Evolutionary conservation across 495 filamentous ascomycete genomes (phyloP).

Genomic region (Geoglossum glabrum): DNA sequence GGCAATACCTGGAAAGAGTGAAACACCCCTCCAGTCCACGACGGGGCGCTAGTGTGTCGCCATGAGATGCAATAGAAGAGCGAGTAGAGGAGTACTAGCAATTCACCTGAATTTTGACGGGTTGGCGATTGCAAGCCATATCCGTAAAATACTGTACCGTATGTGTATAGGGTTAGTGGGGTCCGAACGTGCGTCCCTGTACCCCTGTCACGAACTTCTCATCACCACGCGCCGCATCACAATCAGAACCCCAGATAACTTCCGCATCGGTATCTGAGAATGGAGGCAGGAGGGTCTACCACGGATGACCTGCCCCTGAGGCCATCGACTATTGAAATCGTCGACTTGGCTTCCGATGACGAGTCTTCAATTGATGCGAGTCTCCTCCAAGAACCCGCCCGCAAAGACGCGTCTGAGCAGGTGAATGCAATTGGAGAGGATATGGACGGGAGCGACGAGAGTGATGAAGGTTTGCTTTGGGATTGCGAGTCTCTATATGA

Average conservation of each 20-base stretch:
- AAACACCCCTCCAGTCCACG: too few relatives aligned
- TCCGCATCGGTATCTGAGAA: not conserved
- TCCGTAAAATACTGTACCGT: too few relatives aligned
- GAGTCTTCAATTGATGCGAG: not conserved
- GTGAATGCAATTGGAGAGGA: not conserved
- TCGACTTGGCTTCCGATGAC: not conserved
- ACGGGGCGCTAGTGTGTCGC: too few relatives aligned
- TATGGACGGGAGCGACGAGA: not conserved
- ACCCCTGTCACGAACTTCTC: not conserved
- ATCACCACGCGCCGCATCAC: not conserved
- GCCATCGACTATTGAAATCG: not conserved
- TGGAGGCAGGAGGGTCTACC: not conserved
- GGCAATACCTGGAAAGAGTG: too few relatives aligned
- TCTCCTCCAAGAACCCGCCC: not conserved
- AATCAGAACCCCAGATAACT: not conserved
- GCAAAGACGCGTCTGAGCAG: not conserved
- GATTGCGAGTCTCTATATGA: conserved; percentile 8
- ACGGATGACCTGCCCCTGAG: not conserved
- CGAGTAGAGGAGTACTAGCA: too few relatives aligned
- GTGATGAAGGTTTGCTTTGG: conserved; percentile 5
- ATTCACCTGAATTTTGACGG: too few relatives aligned
- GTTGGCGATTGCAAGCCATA: too few relatives aligned
- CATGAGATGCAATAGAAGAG: too few relatives aligned
- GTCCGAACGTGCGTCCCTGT: too few relatives aligned
- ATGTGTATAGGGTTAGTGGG: too few relatives aligned